Evolutionary conservation across 768 basidiomycete species (phyloP).

Genomic region (Panaeolus cyanescens): DNA sequence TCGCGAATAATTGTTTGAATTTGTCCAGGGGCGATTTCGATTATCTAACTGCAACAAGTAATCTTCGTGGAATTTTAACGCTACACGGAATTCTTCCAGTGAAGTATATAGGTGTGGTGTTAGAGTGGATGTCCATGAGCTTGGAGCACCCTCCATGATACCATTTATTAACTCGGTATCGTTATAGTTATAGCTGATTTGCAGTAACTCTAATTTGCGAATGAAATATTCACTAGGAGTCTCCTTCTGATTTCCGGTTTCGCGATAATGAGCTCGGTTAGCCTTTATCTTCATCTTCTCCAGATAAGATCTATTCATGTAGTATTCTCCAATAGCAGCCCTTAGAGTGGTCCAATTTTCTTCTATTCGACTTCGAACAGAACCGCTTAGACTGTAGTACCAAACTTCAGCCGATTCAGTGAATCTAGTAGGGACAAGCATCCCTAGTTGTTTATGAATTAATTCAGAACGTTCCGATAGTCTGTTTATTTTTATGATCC

Average conservation of each 20-base stretch:
- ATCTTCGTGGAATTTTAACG: conserved; percentile 24
- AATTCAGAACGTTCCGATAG: conserved; percentile 17
- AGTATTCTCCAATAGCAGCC: conserved; percentile 25
- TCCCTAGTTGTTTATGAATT: conserved; percentile 28
- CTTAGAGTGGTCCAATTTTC: conserved; percentile 29
- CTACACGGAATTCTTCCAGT: conserved; percentile 19
- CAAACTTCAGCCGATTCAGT: conserved; percentile 27
- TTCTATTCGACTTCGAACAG: conserved; percentile 14
- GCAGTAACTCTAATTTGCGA: conserved; percentile 26
- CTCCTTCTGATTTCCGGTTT: conserved; percentile 22
- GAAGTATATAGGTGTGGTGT: conserved; percentile 21
- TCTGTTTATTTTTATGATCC: conserved; percentile 29
- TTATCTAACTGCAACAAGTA: conserved; percentile 13
- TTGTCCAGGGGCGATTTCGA: neutral
- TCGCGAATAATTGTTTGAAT: no score
- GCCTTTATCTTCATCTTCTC: conserved; percentile 30
- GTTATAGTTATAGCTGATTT: conserved; percentile 4
- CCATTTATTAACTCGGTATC: conserved; percentile 34
- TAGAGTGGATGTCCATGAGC: conserved; percentile 25
- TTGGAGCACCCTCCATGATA: conserved; percentile 34
- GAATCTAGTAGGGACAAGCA: conserved; percentile 28
- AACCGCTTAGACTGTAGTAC: conserved; percentile 26
- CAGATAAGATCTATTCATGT: conserved; percentile 31
- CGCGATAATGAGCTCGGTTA: conserved; percentile 26
- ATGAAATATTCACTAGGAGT: conserved; percentile 36